Evolutionary conservation across 2,329 filamentous ascomycete genomes (phyloP).

Genomic region (Claviceps sp.): DNA sequence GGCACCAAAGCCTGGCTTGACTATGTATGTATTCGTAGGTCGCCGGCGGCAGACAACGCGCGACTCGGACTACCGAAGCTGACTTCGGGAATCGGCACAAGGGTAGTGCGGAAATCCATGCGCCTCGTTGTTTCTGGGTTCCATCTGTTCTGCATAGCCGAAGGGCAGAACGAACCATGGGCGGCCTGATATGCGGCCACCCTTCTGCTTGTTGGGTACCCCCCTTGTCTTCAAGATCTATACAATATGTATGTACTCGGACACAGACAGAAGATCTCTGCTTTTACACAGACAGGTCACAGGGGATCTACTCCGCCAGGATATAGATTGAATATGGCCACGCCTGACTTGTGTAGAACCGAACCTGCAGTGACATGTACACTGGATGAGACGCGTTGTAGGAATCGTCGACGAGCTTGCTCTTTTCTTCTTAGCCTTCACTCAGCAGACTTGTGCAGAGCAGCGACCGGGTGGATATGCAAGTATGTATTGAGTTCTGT

Average conservation of each 20-base stretch:
- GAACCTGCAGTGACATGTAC: too few species aligned
- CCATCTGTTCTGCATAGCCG: conserved; percentile 2
- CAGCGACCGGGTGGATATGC: background rate
- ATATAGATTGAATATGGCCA: too few species aligned
- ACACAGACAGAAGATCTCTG: background rate
- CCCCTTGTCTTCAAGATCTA: conserved; percentile 1
- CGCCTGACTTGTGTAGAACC: too few species aligned
- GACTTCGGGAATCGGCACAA: background rate
- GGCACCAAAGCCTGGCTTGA: background rate
- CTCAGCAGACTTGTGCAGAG: background rate
- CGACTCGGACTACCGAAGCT: background rate
- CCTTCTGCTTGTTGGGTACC: background rate
- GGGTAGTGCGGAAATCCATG: background rate
- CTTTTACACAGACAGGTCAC: too few species aligned
- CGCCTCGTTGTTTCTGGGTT: conserved; percentile 1
- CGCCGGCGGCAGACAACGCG: too few species aligned
- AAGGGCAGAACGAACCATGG: background rate
- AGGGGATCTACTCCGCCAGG: too few species aligned
- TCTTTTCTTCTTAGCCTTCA: background rate
- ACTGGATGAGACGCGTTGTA: background rate
- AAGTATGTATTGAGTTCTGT: background rate
- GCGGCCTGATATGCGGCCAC: conserved; percentile 1
- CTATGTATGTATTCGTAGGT: too few species aligned
- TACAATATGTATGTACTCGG: background rate
- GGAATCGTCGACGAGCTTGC: background rate